Conservation (phyloP, 257 asterid species). For the Eucommia ulmoides region DNA sequence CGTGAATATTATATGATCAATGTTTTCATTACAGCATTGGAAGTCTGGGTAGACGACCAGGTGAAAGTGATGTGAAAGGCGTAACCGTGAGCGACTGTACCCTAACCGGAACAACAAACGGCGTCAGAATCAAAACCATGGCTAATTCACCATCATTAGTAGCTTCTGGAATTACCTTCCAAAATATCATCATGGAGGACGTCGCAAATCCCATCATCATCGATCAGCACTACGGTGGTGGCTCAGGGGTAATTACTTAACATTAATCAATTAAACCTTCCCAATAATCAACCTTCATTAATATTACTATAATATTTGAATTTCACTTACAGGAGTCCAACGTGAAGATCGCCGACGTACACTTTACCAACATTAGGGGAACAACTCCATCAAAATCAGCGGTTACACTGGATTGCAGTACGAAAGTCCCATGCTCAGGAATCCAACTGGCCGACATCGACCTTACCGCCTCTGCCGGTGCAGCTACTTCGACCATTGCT, state of each 20-base stretch:
- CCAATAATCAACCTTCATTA: too few species aligned
- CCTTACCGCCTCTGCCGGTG: slow-evolving; percentile 14
- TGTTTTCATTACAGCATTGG: too few species aligned
- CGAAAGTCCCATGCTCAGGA: slow-evolving; percentile 34
- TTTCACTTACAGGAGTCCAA: slow-evolving; percentile 56
- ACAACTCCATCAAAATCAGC: slow-evolving; percentile 25
- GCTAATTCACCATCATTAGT: background rate
- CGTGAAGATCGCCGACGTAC: slow-evolving; percentile 38
- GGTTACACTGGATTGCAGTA: slow-evolving; percentile 42
- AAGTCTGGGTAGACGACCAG: background rate
- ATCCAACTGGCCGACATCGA: slow-evolving; percentile 40
- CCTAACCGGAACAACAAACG: background rate
- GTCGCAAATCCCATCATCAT: background rate
- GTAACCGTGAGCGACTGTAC: background rate
- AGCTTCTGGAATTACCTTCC: background rate
- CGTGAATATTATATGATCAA: too few species aligned
- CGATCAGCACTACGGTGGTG: background rate
- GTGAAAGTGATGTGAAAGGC: background rate
- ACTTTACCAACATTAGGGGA: slow-evolving; percentile 54
- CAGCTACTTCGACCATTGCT: slow-evolving; percentile 17
- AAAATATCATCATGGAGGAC: background rate
- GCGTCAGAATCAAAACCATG: background rate
- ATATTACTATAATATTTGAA: too few species aligned
- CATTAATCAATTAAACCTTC: too few species aligned
- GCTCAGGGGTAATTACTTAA: background rate